phyloP scores from a whole-genome alignment of 805 yeast species.

The Pichia rugopelliculosa region DNA sequence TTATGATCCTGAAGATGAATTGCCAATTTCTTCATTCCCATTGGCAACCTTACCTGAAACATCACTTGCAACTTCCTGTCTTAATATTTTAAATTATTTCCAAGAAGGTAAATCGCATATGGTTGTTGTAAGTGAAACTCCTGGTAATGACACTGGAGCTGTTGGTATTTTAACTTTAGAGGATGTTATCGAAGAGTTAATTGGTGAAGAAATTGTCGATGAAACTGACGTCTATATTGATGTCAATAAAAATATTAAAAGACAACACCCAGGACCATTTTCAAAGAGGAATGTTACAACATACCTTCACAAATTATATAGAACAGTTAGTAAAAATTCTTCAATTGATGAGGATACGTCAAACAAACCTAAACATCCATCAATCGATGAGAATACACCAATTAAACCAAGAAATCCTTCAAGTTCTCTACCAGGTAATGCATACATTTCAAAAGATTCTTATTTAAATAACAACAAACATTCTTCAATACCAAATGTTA shows the following conservation, averaged over 20 bases:
- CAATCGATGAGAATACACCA: constrained; percentile 3
- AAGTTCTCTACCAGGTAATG: neutral
- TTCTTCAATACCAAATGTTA: constrained; percentile 29
- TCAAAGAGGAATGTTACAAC: constrained; percentile 62
- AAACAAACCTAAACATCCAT: constrained; percentile 6
- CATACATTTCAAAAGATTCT: constrained; percentile 8
- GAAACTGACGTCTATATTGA: constrained; percentile 93
- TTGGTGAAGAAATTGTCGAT: constrained; percentile 96
- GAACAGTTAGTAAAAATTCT: constrained; percentile 2
- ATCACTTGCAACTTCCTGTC: constrained; percentile 81
- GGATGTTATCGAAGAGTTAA: constrained; percentile 96
- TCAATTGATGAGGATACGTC: constrained; percentile 3
- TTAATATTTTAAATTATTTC: constrained; percentile 89
- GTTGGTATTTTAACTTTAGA: constrained; percentile 88
- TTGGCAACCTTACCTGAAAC: constrained; percentile 96
- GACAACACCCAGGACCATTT: constrained; percentile 69
- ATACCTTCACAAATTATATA: constrained; percentile 56
- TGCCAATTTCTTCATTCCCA: constrained; percentile 89
- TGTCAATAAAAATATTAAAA: constrained; percentile 78
- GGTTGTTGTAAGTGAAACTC: constrained; percentile 83
- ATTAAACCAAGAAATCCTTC: constrained; percentile 9
- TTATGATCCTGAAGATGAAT: constrained; percentile 93
- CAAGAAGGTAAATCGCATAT: constrained; percentile 97
- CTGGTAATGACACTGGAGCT: constrained; percentile 77
- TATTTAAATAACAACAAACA: constrained; percentile 11